Evolutionary conservation across 805 yeast species (phyloP).

Genomic region (Kuraishia floccosa): DNA sequence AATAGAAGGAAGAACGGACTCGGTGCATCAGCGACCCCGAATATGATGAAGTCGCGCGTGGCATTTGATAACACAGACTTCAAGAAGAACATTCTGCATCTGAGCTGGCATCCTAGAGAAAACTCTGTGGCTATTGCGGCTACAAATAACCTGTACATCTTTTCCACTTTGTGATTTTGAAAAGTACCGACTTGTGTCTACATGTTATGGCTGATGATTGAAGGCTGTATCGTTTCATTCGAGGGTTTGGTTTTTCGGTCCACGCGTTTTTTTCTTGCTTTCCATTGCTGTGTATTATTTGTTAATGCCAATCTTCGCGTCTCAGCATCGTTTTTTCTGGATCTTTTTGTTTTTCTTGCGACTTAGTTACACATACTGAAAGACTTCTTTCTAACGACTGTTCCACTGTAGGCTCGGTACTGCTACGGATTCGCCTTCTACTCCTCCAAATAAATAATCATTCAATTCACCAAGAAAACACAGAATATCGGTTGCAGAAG

Average conservation of each 20-base stretch:
- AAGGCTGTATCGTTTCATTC: background rate
- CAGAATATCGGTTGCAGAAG: no score
- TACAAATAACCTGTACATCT: slow-evolving; percentile 84
- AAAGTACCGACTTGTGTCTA: background rate
- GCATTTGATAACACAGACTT: slow-evolving; percentile 81
- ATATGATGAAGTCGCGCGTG: slow-evolving; percentile 47
- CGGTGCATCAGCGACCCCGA: slow-evolving; percentile 4
- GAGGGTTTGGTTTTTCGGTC: background rate
- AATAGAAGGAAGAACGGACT: slow-evolving; percentile 14
- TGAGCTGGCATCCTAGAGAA: slow-evolving; percentile 98
- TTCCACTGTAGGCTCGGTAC: no score
- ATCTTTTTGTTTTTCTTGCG: no score
- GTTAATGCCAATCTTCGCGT: no score
- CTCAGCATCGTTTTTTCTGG: no score
- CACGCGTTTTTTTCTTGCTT: background rate
- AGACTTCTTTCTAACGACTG: no score
- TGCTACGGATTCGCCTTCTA: no score
- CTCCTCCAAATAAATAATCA: no score
- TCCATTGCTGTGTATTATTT: slow-evolving; percentile 1
- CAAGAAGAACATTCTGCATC: slow-evolving; percentile 86
- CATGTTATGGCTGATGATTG: no score
- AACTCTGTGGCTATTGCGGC: slow-evolving; percentile 97
- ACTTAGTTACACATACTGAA: no score
- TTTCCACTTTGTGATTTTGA: slow-evolving; percentile 51
- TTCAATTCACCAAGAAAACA: no score